Evolutionary conservation across 495 filamentous ascomycete species (phyloP), one percentile per base, ranked within the genome.

Genomic region (Trichocladium antarcticum): DNA sequence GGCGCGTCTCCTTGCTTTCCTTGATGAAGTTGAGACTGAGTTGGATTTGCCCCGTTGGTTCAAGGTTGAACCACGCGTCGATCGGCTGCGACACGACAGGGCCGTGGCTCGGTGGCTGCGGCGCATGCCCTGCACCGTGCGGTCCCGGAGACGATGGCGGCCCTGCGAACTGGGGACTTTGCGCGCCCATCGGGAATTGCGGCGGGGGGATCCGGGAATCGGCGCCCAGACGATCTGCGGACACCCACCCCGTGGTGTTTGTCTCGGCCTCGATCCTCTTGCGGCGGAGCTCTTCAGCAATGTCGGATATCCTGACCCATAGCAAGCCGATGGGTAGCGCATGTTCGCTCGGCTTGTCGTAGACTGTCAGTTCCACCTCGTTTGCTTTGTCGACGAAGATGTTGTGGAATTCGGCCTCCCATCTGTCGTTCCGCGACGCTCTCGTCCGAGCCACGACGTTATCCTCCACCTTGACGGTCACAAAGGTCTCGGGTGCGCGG

Each of bases 381-480:
- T 99, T 96, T 42, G 93, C 92, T 70, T 96, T 96, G 57, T 99
- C 93, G 37, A 97, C 89, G 51, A 89, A 84, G 48, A 97, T 80
- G 39, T 79, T 86, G 62, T 95, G 92, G 19, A 79, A 74, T 65
- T 99, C 92, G 57, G 88, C 84, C 49, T 87, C 75, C 90, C 90
- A 99, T 61, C 77, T 79, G 63, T 97, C 92, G 51, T 74, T 89
- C 38, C 92, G 74, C 21, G 90, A 87, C 0, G 84, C 74, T 57
- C 81, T 90, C n/a, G 92, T 97, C 54, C 87, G 76, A 22, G 86
- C 87, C 56, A 92, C 86, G 41, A 94, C 76, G 36, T 81, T 75
- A 66, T 99, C 92, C 66, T 99, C 92, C 29, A 96, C 90, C 66
- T 99, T 99, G 54, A 97, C 78, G 48, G 90, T 81, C 42, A 99